These are phyloP conservation scores for Bacidia rubella DNA, from an alignment of 495 filamentous ascomycete genomes.

Conservation along the genomic window DNA sequence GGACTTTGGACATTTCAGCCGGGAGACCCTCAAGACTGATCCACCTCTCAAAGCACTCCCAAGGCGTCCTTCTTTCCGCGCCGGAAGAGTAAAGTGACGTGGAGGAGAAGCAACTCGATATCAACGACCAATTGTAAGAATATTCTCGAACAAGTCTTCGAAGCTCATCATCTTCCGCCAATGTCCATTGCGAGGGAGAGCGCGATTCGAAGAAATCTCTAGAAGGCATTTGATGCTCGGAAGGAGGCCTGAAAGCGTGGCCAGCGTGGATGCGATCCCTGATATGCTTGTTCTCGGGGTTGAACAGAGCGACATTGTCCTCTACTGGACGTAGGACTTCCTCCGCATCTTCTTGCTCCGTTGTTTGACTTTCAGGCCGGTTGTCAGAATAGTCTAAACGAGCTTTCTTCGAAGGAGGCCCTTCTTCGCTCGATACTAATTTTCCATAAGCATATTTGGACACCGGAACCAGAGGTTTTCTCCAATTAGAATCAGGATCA, in stretches of 20 bases:
- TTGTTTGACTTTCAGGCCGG: constrained; percentile 29
- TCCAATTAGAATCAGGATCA: constrained; percentile 57
- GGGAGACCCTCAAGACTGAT: constrained; percentile 77
- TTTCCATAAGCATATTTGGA: constrained; percentile 78
- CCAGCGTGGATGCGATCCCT: constrained; percentile 84
- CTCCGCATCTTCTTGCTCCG: constrained; percentile 25
- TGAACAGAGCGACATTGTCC: constrained; percentile 72
- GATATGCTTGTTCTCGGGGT: constrained; percentile 76
- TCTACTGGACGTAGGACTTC: constrained; percentile 51
- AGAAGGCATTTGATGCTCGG: constrained; percentile 76
- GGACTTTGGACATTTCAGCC: constrained; percentile 80
- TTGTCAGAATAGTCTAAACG: constrained; percentile 53
- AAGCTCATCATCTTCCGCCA: constrained; percentile 77
- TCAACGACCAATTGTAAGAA: constrained; percentile 93
- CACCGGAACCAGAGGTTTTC: constrained; percentile 62
- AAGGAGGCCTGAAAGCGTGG: constrained; percentile 86
- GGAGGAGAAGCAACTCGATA: constrained; percentile 62
- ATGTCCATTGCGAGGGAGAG: constrained; percentile 78
- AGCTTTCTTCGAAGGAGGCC: constrained; percentile 59
- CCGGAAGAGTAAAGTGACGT: constrained; percentile 65
- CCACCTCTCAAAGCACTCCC: constrained; percentile 99
- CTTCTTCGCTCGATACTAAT: constrained; percentile 51
- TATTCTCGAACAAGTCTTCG: constrained; percentile 76
- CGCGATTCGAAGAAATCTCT: constrained; percentile 79
- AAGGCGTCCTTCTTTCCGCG: constrained; percentile 82